Evolutionary conservation across 345 rosid species (phyloP).

Genomic region (Ceriops tagal): DNA sequence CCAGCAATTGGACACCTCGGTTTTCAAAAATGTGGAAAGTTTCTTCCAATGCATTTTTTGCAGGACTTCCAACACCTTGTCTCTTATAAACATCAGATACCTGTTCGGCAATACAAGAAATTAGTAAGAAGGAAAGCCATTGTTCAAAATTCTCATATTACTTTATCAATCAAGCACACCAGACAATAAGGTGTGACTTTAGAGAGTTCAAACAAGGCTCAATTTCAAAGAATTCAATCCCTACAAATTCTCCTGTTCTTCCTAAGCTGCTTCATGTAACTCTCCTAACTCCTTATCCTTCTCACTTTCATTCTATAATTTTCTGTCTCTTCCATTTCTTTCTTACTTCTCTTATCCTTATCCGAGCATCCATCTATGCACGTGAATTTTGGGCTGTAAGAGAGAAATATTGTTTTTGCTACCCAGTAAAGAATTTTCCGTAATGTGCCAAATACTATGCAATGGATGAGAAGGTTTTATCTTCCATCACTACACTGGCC

Average conservation of each 20-base stretch:
- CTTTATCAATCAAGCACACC: no score
- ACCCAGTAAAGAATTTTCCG: neutral
- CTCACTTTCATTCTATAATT: neutral
- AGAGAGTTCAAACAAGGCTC: no score
- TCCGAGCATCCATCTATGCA: neutral
- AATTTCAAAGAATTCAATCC: no score
- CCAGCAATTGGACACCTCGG: conserved; percentile 77
- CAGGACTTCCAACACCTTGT: conserved; percentile 70
- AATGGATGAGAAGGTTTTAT: no score
- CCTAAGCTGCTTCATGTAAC: no score
- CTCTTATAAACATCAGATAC: conserved; percentile 87
- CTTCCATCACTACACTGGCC: neutral
- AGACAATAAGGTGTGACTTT: no score
- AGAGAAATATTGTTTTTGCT: neutral
- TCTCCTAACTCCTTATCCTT: neutral
- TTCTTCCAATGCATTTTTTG: conserved; percentile 71
- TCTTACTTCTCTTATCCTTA: neutral
- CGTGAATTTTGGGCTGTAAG: neutral
- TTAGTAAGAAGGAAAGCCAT: conserved; percentile 3
- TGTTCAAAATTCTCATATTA: neutral
- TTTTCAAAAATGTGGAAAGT: conserved; percentile 57
- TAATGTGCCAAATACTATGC: neutral
- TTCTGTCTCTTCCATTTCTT: neutral
- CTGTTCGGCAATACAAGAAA: conserved; percentile 36
- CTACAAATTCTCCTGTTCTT: no score